Evolutionary conservation across 129 eudicot species (phyloP).

Genomic region (Centella asiatica): DNA sequence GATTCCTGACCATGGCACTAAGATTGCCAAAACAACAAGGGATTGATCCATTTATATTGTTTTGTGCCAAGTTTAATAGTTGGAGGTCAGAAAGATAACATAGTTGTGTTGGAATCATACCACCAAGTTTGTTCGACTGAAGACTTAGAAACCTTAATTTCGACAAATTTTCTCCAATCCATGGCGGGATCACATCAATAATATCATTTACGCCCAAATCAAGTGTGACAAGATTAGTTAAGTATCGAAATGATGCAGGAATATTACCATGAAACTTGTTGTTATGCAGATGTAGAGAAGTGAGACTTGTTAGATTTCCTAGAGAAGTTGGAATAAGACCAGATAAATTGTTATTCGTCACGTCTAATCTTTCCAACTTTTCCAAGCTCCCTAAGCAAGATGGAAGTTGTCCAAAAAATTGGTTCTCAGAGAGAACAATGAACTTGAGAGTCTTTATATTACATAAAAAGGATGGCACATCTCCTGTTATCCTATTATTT

Average conservation of each 20-base stretch:
- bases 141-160: conserved; percentile 7
- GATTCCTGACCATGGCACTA: too few relatives aligned
- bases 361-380: not conserved
- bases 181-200: conserved; percentile 7
- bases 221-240: too few relatives aligned
- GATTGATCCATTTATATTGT: too few relatives aligned
- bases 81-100: not conserved
- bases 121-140: conserved; percentile 4
- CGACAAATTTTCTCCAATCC: conserved; percentile 12
- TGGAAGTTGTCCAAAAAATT: conserved; percentile 1
- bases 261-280: not conserved
- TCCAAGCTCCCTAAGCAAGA: conserved; percentile 3
- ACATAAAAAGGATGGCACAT: not conserved
- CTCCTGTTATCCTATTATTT: not conserved
- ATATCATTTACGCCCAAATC: not conserved
- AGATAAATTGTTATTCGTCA: conserved; percentile 4
- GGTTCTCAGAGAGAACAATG: conserved; percentile 9
- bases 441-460: not conserved
- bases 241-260: not conserved
- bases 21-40: too few relatives aligned
- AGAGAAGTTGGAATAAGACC: not conserved
- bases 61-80: too few relatives aligned
- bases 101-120: conserved; percentile 2
- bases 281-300: too few relatives aligned
- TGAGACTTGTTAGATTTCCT: not conserved